Evolutionary conservation across 345 rosid genomes (phyloP).

Genomic region (Garcia nutans): DNA sequence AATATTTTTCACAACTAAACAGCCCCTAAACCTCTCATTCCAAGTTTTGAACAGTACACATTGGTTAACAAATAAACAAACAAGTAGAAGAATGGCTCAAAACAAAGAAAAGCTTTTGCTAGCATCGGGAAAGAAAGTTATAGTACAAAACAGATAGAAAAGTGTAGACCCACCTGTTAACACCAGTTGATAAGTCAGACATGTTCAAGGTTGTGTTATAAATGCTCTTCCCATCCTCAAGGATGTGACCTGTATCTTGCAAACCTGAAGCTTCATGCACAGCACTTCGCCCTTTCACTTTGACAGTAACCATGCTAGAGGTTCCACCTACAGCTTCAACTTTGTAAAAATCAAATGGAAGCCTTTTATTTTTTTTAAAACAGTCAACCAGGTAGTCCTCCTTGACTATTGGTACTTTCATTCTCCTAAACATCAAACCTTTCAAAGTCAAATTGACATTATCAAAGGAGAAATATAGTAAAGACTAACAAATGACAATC

Average conservation of each 20-base stretch:
- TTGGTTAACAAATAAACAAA: background rate
- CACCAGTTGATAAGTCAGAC: conserved; percentile 93
- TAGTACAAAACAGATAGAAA: conserved; percentile 15
- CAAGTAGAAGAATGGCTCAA: background rate
- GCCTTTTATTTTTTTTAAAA: conserved; percentile 69
- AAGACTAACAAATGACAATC: conserved; percentile 17
- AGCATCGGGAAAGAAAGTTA: background rate
- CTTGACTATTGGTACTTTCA: conserved; percentile 81
- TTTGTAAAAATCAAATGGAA: conserved; percentile 71
- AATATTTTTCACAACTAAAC: no score
- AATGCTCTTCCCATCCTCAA: conserved; percentile 83
- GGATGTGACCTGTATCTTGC: conserved; percentile 91
- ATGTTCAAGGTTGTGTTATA: conserved; percentile 88
- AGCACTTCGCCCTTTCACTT: conserved; percentile 93
- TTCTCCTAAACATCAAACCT: conserved; percentile 56
- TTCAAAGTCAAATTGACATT: conserved; percentile 15
- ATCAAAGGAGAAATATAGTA: conserved; percentile 14
- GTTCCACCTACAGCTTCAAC: conserved; percentile 65
- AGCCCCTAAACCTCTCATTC: background rate
- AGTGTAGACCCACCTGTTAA: conserved; percentile 57
- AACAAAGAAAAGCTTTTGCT: background rate
- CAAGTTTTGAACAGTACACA: background rate
- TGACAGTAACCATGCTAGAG: conserved; percentile 69
- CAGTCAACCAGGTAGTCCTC: conserved; percentile 84
- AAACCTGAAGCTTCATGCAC: conserved; percentile 93